Evolutionary conservation across 1,139 yeast genomes (phyloP).

Genomic region (Saccharomyces hybrid): DNA sequence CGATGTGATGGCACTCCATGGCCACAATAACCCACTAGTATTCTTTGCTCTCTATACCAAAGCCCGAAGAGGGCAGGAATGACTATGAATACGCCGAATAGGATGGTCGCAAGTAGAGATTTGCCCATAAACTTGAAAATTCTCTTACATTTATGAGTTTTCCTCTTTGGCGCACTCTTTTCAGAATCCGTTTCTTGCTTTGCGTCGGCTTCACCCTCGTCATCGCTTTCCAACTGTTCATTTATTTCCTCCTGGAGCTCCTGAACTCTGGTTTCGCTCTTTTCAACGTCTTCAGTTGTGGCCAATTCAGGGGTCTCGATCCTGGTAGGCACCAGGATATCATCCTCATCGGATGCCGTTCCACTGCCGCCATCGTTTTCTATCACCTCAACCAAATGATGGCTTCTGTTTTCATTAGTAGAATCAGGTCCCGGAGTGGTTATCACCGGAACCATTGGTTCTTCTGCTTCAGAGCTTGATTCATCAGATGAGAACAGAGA

Average conservation of each 20-base stretch:
- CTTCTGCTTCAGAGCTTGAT: not conserved
- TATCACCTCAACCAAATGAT: not conserved
- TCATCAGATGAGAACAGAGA: not conserved
- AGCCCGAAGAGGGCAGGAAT: slow-evolving; percentile 34
- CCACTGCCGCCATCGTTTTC: not conserved
- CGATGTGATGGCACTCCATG: slow-evolving; percentile 39
- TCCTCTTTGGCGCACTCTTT: not conserved
- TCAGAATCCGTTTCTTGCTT: not conserved
- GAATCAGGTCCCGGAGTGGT: not conserved
- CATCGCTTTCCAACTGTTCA: not conserved
- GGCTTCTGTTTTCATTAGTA: too few relatives aligned
- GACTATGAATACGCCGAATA: slow-evolving; percentile 16
- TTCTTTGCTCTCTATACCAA: slow-evolving; percentile 58
- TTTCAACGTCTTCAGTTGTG: slow-evolving; percentile 12
- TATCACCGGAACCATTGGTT: not conserved
- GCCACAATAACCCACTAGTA: slow-evolving; percentile 63
- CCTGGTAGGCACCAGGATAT: slow-evolving; percentile 2
- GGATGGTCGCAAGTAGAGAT: slow-evolving; percentile 9
- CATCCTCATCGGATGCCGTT: slow-evolving; percentile 5
- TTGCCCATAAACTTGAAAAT: slow-evolving; percentile 7
- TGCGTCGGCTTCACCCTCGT: not conserved
- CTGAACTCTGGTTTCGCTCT: not conserved
- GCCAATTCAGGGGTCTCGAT: slow-evolving; percentile 18
- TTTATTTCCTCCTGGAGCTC: not conserved
- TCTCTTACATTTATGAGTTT: not conserved